Base-by-base conservation (phyloP, 495 filamentous ascomycete genomes). In the Pyrenula massariospora region DNA sequence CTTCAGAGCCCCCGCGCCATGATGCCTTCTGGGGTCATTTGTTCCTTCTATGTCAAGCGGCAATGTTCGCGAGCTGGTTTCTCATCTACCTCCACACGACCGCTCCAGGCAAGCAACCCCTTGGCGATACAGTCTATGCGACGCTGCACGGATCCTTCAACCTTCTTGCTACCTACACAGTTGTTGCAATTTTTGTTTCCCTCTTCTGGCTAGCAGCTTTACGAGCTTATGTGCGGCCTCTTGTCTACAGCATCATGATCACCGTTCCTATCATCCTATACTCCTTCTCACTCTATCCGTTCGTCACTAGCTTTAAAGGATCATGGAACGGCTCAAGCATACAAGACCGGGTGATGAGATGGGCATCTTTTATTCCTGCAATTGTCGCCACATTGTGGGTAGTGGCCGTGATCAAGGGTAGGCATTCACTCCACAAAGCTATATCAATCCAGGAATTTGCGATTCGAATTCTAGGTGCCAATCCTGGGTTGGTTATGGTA, bases 21-120 rank as follows among this genome's bases (percentile, higher is more conserved):
- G 94, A 98, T 68, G 71, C 78, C 12, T 90, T 97, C 68, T 98
- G 93, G 80, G 88, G 86, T n/a, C 89, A 86, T 61, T 73, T 97
- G 24, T 97, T 89, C 65, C 68, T 95, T 57, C 91, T 97, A 66
- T 85, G 80, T 25, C 71, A 93, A 55, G 89, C 88, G 47, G 83
- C 86, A 22, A 70, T 97, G 42, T 82, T 97, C 63, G 84, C 91
- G 19, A 91, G 88, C 12, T 91, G 91, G 57, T 81, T 95, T 55
- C 77, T 98, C 12, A 84, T 95, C 52, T 91, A 85, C 63, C 77
- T 98, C 11, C 90, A 97, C 65, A 97, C 92, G 1, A 83, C 84
- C 10, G 65, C 80, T 0, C 86, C 87, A 0, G 68, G 73, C 60
- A 86, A 84, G 62, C 75, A 77, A 48, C 84, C 79, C 51, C 75